phyloP scores from a whole-genome alignment of 202 grass and related monocot species.

The Zizania palustris region DNA sequence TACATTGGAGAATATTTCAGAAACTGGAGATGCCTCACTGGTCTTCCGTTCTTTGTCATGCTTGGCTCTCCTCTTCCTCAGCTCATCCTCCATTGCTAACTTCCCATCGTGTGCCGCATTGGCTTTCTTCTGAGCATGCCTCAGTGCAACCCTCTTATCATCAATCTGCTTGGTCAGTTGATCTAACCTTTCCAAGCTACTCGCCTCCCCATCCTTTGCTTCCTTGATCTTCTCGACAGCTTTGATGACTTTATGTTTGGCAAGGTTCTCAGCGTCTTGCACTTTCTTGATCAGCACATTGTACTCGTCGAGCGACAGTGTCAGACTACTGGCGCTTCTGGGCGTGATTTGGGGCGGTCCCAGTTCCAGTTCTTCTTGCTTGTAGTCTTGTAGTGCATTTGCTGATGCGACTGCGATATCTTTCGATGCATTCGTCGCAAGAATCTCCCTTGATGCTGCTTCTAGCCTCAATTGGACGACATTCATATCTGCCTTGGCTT shows the following conservation, averaged over 20 bases:
- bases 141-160: slow-evolving; percentile 49
- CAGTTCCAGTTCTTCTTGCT: slow-evolving; percentile 39
- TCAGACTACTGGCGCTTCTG: slow-evolving; percentile 38
- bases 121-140: slow-evolving; percentile 57
- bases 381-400: slow-evolving; percentile 60
- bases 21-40: neutral
- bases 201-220: slow-evolving; percentile 68
- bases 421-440: slow-evolving; percentile 66
- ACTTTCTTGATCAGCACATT: slow-evolving; percentile 60
- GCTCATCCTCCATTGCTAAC: slow-evolving; percentile 61
- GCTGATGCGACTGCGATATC: slow-evolving; percentile 58
- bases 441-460: slow-evolving; percentile 63
- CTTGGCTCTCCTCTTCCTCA: slow-evolving; percentile 58
- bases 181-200: slow-evolving; percentile 51
- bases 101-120: slow-evolving; percentile 52
- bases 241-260: slow-evolving; percentile 64
- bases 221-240: slow-evolving; percentile 69
- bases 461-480: slow-evolving; percentile 63
- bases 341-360: slow-evolving; percentile 6
- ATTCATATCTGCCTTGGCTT: slow-evolving; percentile 48
- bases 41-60: slow-evolving; percentile 47
- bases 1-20: too few species aligned
- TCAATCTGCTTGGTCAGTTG: slow-evolving; percentile 59
- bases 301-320: slow-evolving; percentile 66
- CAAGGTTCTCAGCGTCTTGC: slow-evolving; percentile 57